Conservation (phyloP, 2,329 filamentous ascomycete species). For the Cytospora paraplurivora region DNA sequence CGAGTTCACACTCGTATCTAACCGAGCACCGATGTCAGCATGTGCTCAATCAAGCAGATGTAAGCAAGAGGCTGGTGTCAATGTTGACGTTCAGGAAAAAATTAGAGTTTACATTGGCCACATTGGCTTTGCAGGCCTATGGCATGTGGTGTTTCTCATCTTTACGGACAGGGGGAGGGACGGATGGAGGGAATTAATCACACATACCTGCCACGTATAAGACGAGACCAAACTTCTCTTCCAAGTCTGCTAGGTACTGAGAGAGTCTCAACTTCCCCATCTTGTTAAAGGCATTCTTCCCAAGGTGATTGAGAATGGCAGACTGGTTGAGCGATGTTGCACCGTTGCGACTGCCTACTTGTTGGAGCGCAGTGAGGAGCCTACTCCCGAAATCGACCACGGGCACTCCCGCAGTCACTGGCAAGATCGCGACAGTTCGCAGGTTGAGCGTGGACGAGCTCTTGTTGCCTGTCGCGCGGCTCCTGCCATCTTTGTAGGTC, state of each 20-base stretch:
- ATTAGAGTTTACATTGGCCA: conserved; percentile 65
- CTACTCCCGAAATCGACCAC: conserved; percentile 94
- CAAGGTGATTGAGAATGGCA: conserved; percentile 90
- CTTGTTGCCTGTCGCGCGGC: conserved; percentile 62
- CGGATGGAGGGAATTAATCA: conserved; percentile 16
- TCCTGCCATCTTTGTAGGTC: conserved; percentile 62
- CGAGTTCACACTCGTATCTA: conserved; percentile 93
- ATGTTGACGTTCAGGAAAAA: conserved; percentile 60
- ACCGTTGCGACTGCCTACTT: conserved; percentile 86
- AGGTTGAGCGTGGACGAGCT: conserved; percentile 88
- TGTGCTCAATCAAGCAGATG: conserved; percentile 18
- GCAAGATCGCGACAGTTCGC: conserved; percentile 87
- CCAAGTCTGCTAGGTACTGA: conserved; percentile 93
- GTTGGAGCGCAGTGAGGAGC: conserved; percentile 81
- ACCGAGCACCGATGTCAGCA: conserved; percentile 25
- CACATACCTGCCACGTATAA: conserved; percentile 81
- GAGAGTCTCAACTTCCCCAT: conserved; percentile 97
- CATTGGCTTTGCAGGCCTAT: conserved; percentile 55
- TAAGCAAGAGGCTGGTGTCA: conserved; percentile 20
- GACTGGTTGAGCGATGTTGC: conserved; percentile 92
- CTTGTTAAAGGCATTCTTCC: conserved; percentile 92
- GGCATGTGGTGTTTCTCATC: conserved; percentile 55
- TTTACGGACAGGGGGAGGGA: conserved; percentile 36
- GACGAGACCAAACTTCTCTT: conserved; percentile 95
- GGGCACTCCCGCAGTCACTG: conserved; percentile 87